phyloP scores from a whole-genome alignment of 257 asterid genomes.

The Cordia subcordata region DNA sequence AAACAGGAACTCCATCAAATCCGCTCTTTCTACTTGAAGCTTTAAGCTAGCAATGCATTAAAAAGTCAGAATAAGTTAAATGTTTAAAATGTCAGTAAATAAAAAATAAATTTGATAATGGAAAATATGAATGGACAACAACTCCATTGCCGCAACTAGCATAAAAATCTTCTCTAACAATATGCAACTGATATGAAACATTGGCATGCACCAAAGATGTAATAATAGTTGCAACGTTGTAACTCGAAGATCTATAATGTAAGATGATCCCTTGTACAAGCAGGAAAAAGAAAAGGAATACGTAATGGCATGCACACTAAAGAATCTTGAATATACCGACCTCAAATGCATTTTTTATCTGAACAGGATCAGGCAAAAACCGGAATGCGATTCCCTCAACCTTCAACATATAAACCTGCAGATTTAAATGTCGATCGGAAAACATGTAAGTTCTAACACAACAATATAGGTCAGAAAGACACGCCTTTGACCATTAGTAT shows the following conservation, averaged over 20 bases:
- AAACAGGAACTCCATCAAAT: conserved; percentile 98
- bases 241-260: too few species aligned
- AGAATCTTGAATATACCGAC: conserved; percentile 38
- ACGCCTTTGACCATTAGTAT: too few species aligned
- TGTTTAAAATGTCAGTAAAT: neutral
- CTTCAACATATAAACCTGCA: conserved; percentile 92
- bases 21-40: conserved; percentile 56
- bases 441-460: neutral
- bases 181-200: too few species aligned
- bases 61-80: conserved; percentile 9
- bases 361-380: conserved; percentile 92
- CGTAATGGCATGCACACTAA: too few species aligned
- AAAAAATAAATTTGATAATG: neutral
- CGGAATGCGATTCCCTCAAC: conserved; percentile 98
- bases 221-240: too few species aligned
- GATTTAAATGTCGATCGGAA: conserved; percentile 1
- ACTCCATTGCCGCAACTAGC: too few species aligned
- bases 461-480: neutral
- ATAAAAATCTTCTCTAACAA: too few species aligned
- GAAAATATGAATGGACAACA: neutral
- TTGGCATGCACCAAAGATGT: too few species aligned
- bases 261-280: too few species aligned
- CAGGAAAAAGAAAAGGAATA: too few species aligned
- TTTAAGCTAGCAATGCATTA: conserved; percentile 45
- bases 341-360: conserved; percentile 85